Base-by-base conservation (phyloP, 2,329 filamentous ascomycete genomes). In the Colletotrichum ledebouriae region DNA sequence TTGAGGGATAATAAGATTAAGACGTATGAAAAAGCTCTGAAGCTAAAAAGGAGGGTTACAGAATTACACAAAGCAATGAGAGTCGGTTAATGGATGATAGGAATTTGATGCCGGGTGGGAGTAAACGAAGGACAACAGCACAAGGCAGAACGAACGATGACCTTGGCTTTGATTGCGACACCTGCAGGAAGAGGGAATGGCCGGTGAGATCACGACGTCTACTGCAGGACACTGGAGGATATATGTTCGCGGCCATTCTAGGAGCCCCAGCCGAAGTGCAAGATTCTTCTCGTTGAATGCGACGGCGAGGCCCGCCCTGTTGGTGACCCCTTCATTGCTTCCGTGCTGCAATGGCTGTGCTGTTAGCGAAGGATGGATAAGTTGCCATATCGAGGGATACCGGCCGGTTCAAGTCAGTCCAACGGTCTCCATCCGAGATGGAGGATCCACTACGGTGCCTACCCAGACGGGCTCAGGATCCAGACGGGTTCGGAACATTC, bases 141-240 rank as follows among this genome's bases (percentile, higher is more conserved):
- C 42, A 69, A 66, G 42, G 66, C 41, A 56, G 66, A 69, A 69
- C 56, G 66, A 69, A 42, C 29, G 66, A 66, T 34, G 34, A 56
- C 66, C 56, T 69, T 66, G 62, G 17, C 62, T 57, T 57, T 46
- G 46, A 66, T 17, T 55, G 56, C 42, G 49, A n/a, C 49, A 56
- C 49, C 50, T 60, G 20, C 12, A 47, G 46, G 29, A 29, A 47
- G 29, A 20, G 15, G 29, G 39, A 52, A 15, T 20, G 50, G 17
- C 22, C n/a, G 6, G 1, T 13, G 37, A 13, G 7, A 13, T 20
- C 37, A 22, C 6, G n/a, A 58, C 20, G 42, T 20, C n/a, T 22
- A 29, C 20, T 33, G 53, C 25, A 37, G 34, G 42, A 59, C 25
- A n/a, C 17, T 56, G 13, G 5, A 17, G 34, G 42, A 60, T 25